phyloP scores from a whole-genome alignment of 148 eudicot genomes.

The Amaranthus hypochondriacus region DNA sequence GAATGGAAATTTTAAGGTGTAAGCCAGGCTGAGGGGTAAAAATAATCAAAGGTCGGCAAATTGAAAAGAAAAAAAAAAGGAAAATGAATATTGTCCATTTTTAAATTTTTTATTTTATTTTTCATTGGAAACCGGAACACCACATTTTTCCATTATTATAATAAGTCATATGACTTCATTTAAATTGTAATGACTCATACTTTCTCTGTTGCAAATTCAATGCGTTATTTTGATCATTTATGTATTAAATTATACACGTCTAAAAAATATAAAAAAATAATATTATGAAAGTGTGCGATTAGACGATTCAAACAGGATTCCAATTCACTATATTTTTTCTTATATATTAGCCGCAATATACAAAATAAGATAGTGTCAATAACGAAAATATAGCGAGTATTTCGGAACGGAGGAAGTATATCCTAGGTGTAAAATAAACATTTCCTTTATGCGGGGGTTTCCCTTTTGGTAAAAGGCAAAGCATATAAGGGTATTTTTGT shows the following conservation, averaged over 20 bases:
- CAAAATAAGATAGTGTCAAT: too few species aligned
- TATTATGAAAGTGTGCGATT: too few species aligned
- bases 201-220: too few species aligned
- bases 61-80: slow-evolving; percentile 19
- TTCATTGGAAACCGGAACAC: slow-evolving; percentile 28
- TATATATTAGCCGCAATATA: too few species aligned
- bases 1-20: slow-evolving; percentile 8
- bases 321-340: too few species aligned
- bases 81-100: not conserved
- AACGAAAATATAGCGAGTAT: too few species aligned
- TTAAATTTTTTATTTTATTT: not conserved
- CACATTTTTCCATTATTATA: slow-evolving; percentile 7
- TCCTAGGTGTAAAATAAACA: not conserved
- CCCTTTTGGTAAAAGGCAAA: not conserved
- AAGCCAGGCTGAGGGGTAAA: slow-evolving; percentile 5
- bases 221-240: too few species aligned
- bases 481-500: slow-evolving; percentile 14
- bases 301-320: too few species aligned
- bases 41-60: slow-evolving; percentile 37
- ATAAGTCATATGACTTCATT: slow-evolving; percentile 18
- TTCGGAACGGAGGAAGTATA: not conserved
- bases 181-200: not conserved
- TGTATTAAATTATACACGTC: too few species aligned
- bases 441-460: slow-evolving; percentile 20
- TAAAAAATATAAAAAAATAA: too few species aligned